Base-by-base conservation (phyloP, 176 grass and related monocot species). In the Oryza meyeriana region DNA sequence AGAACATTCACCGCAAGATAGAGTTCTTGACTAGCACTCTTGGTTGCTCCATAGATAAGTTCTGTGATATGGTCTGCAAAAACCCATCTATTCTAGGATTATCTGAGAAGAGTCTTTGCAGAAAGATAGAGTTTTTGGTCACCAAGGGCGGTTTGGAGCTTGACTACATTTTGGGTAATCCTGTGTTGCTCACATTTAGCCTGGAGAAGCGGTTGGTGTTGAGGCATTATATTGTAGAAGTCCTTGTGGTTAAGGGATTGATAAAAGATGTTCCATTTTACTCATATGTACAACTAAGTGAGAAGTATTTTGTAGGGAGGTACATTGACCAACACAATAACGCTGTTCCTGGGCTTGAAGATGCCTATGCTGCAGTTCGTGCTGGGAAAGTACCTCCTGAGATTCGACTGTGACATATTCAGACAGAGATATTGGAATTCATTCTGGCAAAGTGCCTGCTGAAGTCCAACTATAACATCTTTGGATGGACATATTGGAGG, bases 191-290 rank as follows among this genome's bases (percentile, higher is more conserved):
- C 27, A 35, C 18, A 1, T 79, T 2, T 17, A 86, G 79, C 45
- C 39, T 90, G 41, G 79, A 90, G 66, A 83, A 83, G 28, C 66
- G 80, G 38, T 0, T 80, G 1, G 59, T 70, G 10, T 74, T 79
- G 33, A 33, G 84, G n/a, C 9, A 68, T 48, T 45, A 39, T 44
- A 26, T 61, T 12, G 24, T 27, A 27, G 9, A 61, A 26, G 11
- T 61, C 24, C 59, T 61, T 45, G 42, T 14, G 13, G 42, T 2
- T 0, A 45, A 45, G 42, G 42, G 42, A 45, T 45, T 45, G 42
- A 45, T 16, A 16, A 45, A 45, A 45, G 42, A 45, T 45, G 42
- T 45, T 16, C 12, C 42, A 12, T 45, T 45, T 45, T 16, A 12
- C 42, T 4, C 42, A 45, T 45, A 45, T 45, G 42, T 45, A 45